phyloP scores from a whole-genome alignment of 1,139 yeast genomes.

The Geotrichum siamense region DNA sequence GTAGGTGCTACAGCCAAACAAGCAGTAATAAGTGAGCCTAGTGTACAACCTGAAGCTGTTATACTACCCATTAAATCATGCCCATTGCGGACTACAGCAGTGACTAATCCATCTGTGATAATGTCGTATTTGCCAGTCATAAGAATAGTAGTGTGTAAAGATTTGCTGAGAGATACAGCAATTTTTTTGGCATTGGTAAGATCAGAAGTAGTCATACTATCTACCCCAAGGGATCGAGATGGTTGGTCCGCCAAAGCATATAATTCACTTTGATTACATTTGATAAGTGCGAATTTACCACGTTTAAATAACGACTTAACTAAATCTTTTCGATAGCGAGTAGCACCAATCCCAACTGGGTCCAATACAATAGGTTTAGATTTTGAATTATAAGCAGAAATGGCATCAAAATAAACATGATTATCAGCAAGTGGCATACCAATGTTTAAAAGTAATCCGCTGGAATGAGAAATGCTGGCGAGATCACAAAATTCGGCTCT shows the following conservation, averaged over 20 bases:
- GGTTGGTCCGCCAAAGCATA: constrained; percentile 39
- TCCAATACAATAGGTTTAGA: constrained; percentile 69
- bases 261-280: constrained; percentile 87
- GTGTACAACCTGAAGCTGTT: constrained; percentile 87
- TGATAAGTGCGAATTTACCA: constrained; percentile 64
- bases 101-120: constrained; percentile 36
- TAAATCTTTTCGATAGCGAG: constrained; percentile 48
- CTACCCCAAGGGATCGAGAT: constrained; percentile 24
- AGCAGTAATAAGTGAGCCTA: constrained; percentile 68
- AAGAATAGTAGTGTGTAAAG: constrained; percentile 65
- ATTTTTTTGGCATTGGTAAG: constrained; percentile 26
- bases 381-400: constrained; percentile 49
- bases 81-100: constrained; percentile 48
- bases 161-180: constrained; percentile 48
- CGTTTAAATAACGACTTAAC: constrained; percentile 45
- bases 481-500: constrained; percentile 61
- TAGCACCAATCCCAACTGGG: constrained; percentile 91
- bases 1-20: constrained; percentile 36
- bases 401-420: constrained; percentile 45
- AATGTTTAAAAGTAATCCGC: constrained; percentile 61
- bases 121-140: constrained; percentile 55
- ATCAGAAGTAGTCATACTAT: constrained; percentile 33
- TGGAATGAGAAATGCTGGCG: constrained; percentile 43
- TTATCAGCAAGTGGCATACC: constrained; percentile 52
- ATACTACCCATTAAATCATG: constrained; percentile 58